Base-by-base conservation (phyloP, 352 stramenopile genomes). In the Albugo laibachii region DNA sequence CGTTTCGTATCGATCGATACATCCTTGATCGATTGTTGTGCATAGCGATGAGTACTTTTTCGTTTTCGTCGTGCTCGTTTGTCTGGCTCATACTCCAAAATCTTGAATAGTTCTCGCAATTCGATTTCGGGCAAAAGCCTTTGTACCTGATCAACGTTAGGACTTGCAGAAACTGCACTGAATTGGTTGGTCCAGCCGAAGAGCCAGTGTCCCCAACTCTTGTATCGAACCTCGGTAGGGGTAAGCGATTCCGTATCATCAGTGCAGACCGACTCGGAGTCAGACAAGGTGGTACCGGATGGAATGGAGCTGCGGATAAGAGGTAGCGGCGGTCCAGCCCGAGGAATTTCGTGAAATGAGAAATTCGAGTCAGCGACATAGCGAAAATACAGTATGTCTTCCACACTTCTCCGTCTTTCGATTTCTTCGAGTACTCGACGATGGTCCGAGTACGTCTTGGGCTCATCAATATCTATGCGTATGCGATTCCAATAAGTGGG, bases 301-400 rank as follows among this genome's bases (percentile, higher is more conserved):
- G 75, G 71, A 39, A 68, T 73, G 16, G 71, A 31, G 24, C 24
- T 31, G 3, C 24, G 24, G 3, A 31, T 31, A 43, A 8, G 38
- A 19, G 38, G 16, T 24, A 24, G 20, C 16, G 38, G 38, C 8
- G 16, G 16, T 43, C 20, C 16, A 19, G 38, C 8, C 20, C 20
- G 38, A 19, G 16, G 3, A 10, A 8, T 19, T 10, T 24, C 8
- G 8, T 43, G 16, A 24, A 24, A 19, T 43, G 38, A 43, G 55
- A 79, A 35, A 37, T 73, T 48, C 42, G 72, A 44, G 47, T 92
- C 77, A 4, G 65, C 75, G 41, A 91, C 50, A 45, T 82, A 91
- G 15, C 80, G 75, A 41, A 92, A 92, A 48, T 91, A 79, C 11
- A 91, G 56, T 4, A 92, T 67, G 27, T 92, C 80, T 58, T 91